phyloP scores from a whole-genome alignment of 495 filamentous ascomycete genomes.

The Penicillium paxilli region DNA sequence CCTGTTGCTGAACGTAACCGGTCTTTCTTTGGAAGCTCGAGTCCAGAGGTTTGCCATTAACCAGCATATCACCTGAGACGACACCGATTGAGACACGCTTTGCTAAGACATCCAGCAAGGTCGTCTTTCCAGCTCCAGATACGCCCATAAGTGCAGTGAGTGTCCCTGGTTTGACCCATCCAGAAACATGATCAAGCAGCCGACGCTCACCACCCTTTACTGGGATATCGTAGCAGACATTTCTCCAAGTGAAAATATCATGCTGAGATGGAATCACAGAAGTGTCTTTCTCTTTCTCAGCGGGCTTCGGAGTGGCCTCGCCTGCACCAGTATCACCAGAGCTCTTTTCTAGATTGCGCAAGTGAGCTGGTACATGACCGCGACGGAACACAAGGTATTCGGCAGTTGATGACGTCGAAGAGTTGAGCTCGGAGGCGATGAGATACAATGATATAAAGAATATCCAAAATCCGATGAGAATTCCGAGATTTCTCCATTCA shows the following conservation, averaged over 20 bases:
- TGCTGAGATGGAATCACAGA: slow-evolving; percentile 45
- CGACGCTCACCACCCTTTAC: slow-evolving; percentile 57
- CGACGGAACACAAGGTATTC: slow-evolving; percentile 45
- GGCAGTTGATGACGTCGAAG: slow-evolving; percentile 41
- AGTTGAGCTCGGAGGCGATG: slow-evolving; percentile 46
- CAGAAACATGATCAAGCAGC: slow-evolving; percentile 62
- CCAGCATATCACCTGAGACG: slow-evolving; percentile 55
- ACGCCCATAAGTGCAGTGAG: slow-evolving; percentile 67
- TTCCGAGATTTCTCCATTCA: slow-evolving; percentile 66
- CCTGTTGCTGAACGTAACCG: slow-evolving; percentile 92
- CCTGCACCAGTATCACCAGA: slow-evolving; percentile 16
- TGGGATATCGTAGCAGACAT: slow-evolving; percentile 70
- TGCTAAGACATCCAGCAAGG: slow-evolving; percentile 62
- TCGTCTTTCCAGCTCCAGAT: slow-evolving; percentile 68
- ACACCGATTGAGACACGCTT: slow-evolving; percentile 53
- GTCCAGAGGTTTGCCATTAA: slow-evolving; percentile 58
- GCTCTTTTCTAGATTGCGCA: slow-evolving; percentile 33
- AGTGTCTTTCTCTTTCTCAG: slow-evolving; percentile 18
- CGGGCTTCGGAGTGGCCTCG: slow-evolving; percentile 16
- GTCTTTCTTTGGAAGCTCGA: slow-evolving; percentile 86
- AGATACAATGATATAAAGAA: slow-evolving; percentile 58
- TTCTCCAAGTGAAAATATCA: slow-evolving; percentile 74
- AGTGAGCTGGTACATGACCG: slow-evolving; percentile 36
- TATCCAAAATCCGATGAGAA: slow-evolving; percentile 62
- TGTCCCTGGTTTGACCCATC: slow-evolving; percentile 69